Base-by-base conservation (phyloP, 2,329 filamentous ascomycete species). In the Harringtonia aguacate region DNA sequence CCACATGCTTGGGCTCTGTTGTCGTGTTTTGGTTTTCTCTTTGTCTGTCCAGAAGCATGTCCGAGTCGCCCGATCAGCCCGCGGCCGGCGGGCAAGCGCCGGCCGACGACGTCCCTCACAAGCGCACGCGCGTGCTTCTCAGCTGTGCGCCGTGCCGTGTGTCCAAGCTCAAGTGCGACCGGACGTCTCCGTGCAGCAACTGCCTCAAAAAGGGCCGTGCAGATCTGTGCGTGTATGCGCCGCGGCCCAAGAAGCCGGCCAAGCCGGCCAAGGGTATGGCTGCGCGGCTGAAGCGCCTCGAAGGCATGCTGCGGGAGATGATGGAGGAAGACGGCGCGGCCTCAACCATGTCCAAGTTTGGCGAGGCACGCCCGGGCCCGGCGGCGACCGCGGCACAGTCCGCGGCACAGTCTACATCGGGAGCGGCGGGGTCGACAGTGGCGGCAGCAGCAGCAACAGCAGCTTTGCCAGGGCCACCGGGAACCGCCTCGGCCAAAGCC, bases 161-260 rank as follows among this genome's bases (percentile, higher is more conserved):
- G 43, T 75, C 71, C 33, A 77, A 77, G 60, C 66, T 75, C 24
- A 77, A 75, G 51, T 78, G 73, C 56, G 72, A 78, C 54, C 69
- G 74, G 40, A 56, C 58, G 7, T 55, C 64, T 36, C 73, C 73
- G 39, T 78, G 73, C 56, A 55, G 61, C 12, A 70, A 75, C 56
- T 77, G 73, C 52, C 51, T 64, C 31, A 73, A 70, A 50, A 74
- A 70, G 52, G 67, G 62, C 29, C 65, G 65, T 33, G 54, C 59
- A 2, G 65, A 68, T 3, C 54, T 58, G 15, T 77, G 73, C 53
- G 54, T 57, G 7, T 76, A 77, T 54, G 70, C 71, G 21, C 66
- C 70, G 15, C 65, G 63, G 48, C 64, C 65, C 3, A 59, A 60
- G 47, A 65, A 66, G 52, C 57, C 56, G 43, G 56, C 53, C 4